Evolutionary conservation across 2,329 filamentous ascomycete genomes (phyloP), one percentile per base, ranked within the genome.

Genomic region (Phoma sp.): DNA sequence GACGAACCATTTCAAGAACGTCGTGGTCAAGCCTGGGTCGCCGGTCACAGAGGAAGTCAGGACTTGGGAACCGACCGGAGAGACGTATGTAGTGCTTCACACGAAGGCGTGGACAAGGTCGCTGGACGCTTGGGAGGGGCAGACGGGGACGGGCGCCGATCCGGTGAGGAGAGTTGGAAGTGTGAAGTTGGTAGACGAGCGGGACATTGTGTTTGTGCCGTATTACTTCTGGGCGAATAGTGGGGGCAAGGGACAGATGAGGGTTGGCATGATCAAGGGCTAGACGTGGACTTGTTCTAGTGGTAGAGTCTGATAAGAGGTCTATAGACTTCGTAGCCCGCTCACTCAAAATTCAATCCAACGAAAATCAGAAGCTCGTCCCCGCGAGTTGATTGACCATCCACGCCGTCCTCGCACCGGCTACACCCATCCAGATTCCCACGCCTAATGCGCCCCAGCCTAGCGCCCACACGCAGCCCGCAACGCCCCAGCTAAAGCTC

Each of bases 401-500:
- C 45, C 45, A 48, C 17, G 7, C 21, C 2, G 28, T 38, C 29
- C 37, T 56, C 14, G 36, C 46, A 0, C 49, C 45, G 1, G 46
- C 58, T 9, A 60, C 20, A 0, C 33, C 52, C 36, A 40, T 43
- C 32, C 47, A 47, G 33, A 59, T 17, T 0, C 54, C 59, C n/a
- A 51, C 12, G 5, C 51, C 54, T 5, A 56, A 18, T n/a, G 38
- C 43, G 7, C 59, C 60, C 28, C 53, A 47, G 34, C 49, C 56
- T 5, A 57, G 47, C 28, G 54, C 54, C 60, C 59, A 68, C n/a
- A 62, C 53, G 18, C 59, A 42, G 0, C 60, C 63, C 17, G 59
- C 57, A 14, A 42, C 56, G 1, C 47, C 60, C 70, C 70, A 73
- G 1, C 50, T 60, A 15, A 56, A 32, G 18, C 48, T 46, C 50